These are phyloP conservation scores for Pseudogymnoascus sp. DNA, from an alignment of 2,329 filamentous ascomycete species.

Conservation along the genomic window DNA sequence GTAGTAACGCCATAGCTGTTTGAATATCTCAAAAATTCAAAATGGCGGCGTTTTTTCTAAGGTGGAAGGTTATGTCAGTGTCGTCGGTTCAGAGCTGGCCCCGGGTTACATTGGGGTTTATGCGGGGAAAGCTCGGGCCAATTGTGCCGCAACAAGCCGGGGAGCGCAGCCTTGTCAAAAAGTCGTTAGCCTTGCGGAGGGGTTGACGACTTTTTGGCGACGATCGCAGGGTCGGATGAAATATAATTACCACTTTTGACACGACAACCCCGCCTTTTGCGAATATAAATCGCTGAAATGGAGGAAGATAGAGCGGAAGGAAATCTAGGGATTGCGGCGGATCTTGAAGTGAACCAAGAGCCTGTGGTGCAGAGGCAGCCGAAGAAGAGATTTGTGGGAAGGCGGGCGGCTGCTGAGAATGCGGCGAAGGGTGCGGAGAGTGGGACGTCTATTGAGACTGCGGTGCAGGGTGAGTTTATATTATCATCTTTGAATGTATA, in stretches of 20 bases:
- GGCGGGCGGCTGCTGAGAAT: constrained; percentile 61
- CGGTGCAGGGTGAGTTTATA: constrained; percentile 52
- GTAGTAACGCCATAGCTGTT: constrained; percentile 1
- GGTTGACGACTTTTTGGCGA: constrained; percentile 1
- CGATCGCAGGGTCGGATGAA: neutral
- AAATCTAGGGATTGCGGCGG: constrained; percentile 60
- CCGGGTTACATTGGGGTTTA: constrained; percentile 6
- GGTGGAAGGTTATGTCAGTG: neutral
- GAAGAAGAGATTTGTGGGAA: constrained; percentile 85
- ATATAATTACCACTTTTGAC: neutral
- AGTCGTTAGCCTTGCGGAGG: constrained; percentile 1
- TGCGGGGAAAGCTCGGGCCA: constrained; percentile 8
- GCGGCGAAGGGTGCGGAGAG: constrained; percentile 32
- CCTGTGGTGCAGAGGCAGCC: constrained; percentile 55
- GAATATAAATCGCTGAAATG: constrained; percentile 39
- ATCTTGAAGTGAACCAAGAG: constrained; percentile 50
- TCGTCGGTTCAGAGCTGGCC: neutral
- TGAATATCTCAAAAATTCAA: neutral
- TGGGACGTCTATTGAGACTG: constrained; percentile 42
- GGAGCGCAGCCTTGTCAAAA: constrained; percentile 7
- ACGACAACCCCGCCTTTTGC: neutral
- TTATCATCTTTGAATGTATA: neutral
- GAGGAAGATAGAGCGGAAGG: constrained; percentile 65
- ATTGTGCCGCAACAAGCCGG: neutral
- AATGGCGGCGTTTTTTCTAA: neutral